A percentile compares a stretch with the other conserved stretches of the same genome.
Evolutionary conservation across 169 alveolate species (phyloP).

Genomic region (Plasmodium ovale): DNA sequence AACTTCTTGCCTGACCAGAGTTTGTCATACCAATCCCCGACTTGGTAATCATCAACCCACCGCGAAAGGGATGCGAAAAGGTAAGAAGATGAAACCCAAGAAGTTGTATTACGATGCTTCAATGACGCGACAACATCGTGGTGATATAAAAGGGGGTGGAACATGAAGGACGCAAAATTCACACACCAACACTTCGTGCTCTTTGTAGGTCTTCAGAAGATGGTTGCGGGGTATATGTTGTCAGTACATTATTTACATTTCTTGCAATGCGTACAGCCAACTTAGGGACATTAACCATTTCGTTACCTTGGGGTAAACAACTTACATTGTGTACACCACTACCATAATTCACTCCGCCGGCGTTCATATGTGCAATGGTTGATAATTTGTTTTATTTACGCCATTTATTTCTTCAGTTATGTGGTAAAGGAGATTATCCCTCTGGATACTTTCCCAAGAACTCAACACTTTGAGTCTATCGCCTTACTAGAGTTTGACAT

Average conservation of each 20-base stretch:
- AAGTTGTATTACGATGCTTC: no score
- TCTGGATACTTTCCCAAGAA: constrained; percentile 70
- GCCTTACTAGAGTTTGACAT: constrained; percentile 48
- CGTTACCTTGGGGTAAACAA: constrained; percentile 55
- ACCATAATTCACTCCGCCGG: no score
- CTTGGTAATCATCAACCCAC: constrained; percentile 66
- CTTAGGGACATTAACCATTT: constrained; percentile 65
- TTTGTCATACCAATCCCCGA: constrained; percentile 75
- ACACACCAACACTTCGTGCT: neutral
- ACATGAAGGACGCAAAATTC: neutral
- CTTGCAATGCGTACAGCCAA: constrained; percentile 66
- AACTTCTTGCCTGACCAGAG: constrained; percentile 21
- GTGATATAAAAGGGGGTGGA: no score
- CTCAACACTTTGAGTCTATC: constrained; percentile 71
- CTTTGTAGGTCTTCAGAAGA: constrained; percentile 64
- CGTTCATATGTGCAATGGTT: no score
- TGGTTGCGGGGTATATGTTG: constrained; percentile 74
- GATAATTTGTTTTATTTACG: no score
- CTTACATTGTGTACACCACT: neutral
- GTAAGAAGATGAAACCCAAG: constrained; percentile 14
- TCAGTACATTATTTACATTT: constrained; percentile 42
- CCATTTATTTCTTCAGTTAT: constrained; percentile 36
- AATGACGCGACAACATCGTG: no score
- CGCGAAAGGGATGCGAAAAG: constrained; percentile 76
- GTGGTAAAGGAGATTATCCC: constrained; percentile 65